Percentiles rank a stretch among this genome's conserved stretches.
These are phyloP conservation scores for Triticum turgidum DNA, from an alignment of 176 grass and related monocot species.

Conservation along the genomic window DNA sequence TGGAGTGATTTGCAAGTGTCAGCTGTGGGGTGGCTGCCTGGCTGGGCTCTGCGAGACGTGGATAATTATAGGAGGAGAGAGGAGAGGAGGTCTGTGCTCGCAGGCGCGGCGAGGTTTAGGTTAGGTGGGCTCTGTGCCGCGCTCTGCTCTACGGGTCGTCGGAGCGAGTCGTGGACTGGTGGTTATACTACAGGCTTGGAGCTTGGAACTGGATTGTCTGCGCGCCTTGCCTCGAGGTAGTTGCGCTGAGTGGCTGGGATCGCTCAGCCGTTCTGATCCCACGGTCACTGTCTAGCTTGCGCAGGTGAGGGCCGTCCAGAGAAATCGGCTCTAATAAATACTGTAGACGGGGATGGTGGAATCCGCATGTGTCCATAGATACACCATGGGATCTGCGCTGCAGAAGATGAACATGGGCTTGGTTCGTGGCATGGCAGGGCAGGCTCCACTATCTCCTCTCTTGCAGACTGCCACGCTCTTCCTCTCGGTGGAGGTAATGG, in stretches of 20 bases:
- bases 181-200: not conserved
- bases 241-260: slow-evolving; percentile 15
- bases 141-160: not conserved
- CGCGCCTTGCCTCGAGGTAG: slow-evolving; percentile 19
- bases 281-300: slow-evolving; percentile 11
- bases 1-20: not conserved
- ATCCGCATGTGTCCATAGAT: too few species aligned
- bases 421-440: too few species aligned
- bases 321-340: not conserved
- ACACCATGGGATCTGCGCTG: not conserved
- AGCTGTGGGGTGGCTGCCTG: not conserved
- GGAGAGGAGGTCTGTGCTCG: not conserved
- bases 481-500: too few species aligned
- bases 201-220: not conserved
- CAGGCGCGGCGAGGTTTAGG: not conserved
- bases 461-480: not conserved
- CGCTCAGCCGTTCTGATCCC: not conserved
- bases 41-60: not conserved
- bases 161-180: not conserved
- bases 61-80: slow-evolving; percentile 27
- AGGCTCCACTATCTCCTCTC: not conserved
- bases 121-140: not conserved
- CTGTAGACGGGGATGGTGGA: too few species aligned
- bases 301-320: not conserved
- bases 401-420: not conserved